Percentiles rank a stretch among this genome's conserved stretches.
Conservation (phyloP, 2,329 filamentous ascomycete genomes). For the Cryphonectria parasitica region DNA sequence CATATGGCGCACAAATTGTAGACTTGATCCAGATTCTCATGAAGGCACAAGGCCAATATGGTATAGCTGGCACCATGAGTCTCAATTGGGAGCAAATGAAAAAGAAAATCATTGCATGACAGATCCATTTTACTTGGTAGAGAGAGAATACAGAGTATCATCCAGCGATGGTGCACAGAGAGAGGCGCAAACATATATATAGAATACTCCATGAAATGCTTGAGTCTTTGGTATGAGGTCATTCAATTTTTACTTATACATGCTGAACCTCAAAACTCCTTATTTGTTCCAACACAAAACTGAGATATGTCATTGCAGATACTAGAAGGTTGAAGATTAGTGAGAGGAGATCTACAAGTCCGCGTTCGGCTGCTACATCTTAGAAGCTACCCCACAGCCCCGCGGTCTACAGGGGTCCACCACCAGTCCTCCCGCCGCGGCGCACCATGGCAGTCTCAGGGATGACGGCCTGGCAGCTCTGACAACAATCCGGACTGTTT, state of each 20-base stretch:
- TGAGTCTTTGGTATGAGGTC: neutral
- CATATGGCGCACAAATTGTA: neutral
- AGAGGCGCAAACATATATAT: too few species aligned
- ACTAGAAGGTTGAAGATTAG: neutral
- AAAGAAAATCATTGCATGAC: neutral
- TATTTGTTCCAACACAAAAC: neutral
- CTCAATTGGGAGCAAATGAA: neutral
- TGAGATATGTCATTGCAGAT: neutral
- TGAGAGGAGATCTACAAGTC: neutral
- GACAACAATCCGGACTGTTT: slow-evolving; percentile 16
- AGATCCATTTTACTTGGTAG: neutral
- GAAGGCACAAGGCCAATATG: neutral
- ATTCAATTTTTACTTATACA: neutral
- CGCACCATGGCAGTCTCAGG: slow-evolving; percentile 10
- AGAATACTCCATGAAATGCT: neutral
- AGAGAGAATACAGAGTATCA: neutral
- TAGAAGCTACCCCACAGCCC: slow-evolving; percentile 21
- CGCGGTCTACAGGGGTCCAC: slow-evolving; percentile 18
- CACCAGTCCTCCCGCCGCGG: neutral
- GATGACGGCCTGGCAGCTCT: slow-evolving; percentile 18
- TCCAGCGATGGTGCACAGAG: neutral
- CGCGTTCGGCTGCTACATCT: neutral
- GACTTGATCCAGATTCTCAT: neutral
- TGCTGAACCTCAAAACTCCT: neutral
- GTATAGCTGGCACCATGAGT: neutral